A percentile compares a stretch with the other conserved stretches of the same genome.
Conservation (phyloP, 1,284 basidiomycete species). For the Cryptococcus maquisensis region DNA sequence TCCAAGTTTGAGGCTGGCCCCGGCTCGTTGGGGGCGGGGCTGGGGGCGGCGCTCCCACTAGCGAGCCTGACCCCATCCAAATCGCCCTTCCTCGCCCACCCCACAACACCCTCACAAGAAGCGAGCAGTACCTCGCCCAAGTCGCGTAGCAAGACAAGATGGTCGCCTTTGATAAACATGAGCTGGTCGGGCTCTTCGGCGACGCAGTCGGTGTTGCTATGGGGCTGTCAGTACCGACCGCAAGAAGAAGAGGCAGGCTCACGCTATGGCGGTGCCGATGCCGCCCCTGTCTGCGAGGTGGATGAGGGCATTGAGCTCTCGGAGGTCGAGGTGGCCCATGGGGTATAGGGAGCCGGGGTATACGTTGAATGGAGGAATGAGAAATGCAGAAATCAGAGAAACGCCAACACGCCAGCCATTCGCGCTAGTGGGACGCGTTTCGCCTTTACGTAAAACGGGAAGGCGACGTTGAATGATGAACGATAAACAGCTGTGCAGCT, state of each 20-base stretch:
- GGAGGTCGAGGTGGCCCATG: conserved; percentile 32
- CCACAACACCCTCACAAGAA: conserved; percentile 87
- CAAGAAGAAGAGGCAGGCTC: conserved; percentile 10
- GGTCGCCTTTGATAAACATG: conserved; percentile 84
- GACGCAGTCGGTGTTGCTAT: conserved; percentile 59
- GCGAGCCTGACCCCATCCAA: conserved; percentile 57
- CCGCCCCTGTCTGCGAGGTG: conserved; percentile 38
- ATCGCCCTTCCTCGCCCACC: conserved; percentile 64
- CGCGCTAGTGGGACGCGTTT: too few species aligned
- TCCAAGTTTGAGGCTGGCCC: too few species aligned
- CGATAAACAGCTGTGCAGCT: too few species aligned
- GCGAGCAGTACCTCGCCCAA: conserved; percentile 58
- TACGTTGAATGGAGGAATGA: background rate
- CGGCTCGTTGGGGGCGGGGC: background rate
- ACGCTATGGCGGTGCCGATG: conserved; percentile 39
- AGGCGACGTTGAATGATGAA: too few species aligned
- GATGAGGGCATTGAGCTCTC: conserved; percentile 37
- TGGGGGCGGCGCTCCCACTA: conserved; percentile 1
- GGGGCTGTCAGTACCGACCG: conserved; percentile 2
- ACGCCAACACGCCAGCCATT: too few species aligned
- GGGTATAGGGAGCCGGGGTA: background rate
- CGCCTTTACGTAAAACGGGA: too few species aligned
- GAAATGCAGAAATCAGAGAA: too few species aligned
- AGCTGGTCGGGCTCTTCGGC: conserved; percentile 72
- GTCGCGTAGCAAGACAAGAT: conserved; percentile 74